Evolutionary conservation across 805 yeast genomes (phyloP).

Genomic region (Hemisphaericaspora nanyangensis): DNA sequence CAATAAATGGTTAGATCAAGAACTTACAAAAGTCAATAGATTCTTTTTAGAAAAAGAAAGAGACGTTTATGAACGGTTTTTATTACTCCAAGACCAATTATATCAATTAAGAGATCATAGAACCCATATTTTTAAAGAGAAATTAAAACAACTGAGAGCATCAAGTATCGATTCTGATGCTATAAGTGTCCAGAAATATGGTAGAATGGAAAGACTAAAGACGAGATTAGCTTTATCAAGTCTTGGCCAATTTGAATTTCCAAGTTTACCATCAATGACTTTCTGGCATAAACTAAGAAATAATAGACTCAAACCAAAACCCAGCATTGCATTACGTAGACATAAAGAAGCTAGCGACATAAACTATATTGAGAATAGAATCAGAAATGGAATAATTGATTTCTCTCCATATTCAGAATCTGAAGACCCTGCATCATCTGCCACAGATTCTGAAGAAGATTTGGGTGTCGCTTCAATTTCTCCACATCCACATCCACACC

Average conservation of each 20-base stretch:
- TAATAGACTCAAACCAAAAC: constrained; percentile 1
- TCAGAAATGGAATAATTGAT: constrained; percentile 29
- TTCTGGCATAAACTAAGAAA: constrained; percentile 21
- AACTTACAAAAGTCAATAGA: constrained; percentile 54
- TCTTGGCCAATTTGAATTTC: constrained; percentile 33
- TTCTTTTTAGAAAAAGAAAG: constrained; percentile 62
- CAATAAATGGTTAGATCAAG: constrained; percentile 61
- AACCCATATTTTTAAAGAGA: constrained; percentile 11
- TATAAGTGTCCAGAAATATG: no score
- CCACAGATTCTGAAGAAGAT: constrained; percentile 7
- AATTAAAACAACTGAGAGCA: constrained; percentile 2
- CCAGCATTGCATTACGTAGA: constrained; percentile 8
- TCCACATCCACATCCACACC: constrained; percentile 4
- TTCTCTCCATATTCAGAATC: constrained; percentile 1
- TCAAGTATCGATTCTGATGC: no score
- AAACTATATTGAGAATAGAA: constrained; percentile 34
- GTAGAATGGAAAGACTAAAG: no score
- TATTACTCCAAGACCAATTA: constrained; percentile 65
- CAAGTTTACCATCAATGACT: constrained; percentile 36
- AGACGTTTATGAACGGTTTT: constrained; percentile 55
- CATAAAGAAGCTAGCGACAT: constrained; percentile 20
- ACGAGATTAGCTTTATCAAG: constrained; percentile 20
- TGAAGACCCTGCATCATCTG: constrained; percentile 1
- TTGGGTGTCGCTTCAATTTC: constrained; percentile 9
- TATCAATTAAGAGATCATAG: constrained; percentile 58